These are phyloP conservation scores for Alternaria infectoria DNA, from an alignment of 2,329 filamentous ascomycete species.

Conservation along the genomic window DNA sequence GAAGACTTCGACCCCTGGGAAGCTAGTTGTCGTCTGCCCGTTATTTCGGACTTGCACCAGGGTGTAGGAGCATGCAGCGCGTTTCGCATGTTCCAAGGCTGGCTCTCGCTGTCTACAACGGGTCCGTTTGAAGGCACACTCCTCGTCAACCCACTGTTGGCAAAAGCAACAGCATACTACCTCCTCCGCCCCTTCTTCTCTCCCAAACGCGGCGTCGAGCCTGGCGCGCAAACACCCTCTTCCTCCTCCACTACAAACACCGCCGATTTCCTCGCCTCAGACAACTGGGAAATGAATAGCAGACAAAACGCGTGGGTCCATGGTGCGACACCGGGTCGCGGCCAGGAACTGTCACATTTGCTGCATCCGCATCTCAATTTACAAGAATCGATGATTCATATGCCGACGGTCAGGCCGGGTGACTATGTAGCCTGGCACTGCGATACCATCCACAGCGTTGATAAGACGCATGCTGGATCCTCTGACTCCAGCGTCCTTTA, in stretches of 20 bases:
- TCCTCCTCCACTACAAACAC: slow-evolving; percentile 41
- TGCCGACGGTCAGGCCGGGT: slow-evolving; percentile 72
- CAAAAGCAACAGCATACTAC: slow-evolving; percentile 77
- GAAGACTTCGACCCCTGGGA: slow-evolving; percentile 86
- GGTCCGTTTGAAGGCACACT: slow-evolving; percentile 79
- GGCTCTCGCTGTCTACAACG: slow-evolving; percentile 79
- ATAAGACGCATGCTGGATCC: slow-evolving; percentile 74
- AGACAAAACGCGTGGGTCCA: slow-evolving; percentile 67
- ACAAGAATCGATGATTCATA: slow-evolving; percentile 71
- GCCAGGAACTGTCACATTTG: slow-evolving; percentile 69
- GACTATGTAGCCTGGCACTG: slow-evolving; percentile 84
- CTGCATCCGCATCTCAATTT: slow-evolving; percentile 76
- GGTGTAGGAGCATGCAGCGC: slow-evolving; percentile 82
- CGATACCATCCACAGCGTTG: slow-evolving; percentile 81
- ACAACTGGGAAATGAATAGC: slow-evolving; percentile 67
- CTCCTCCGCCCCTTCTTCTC: slow-evolving; percentile 85
- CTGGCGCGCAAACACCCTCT: slow-evolving; percentile 41
- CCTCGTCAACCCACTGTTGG: slow-evolving; percentile 78
- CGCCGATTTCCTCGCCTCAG: slow-evolving; percentile 55
- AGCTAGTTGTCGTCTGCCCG: slow-evolving; percentile 69
- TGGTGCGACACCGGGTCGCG: slow-evolving; percentile 71
- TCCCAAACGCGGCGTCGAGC: slow-evolving; percentile 51
- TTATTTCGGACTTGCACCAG: slow-evolving; percentile 77
- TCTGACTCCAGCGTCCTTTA: slow-evolving; percentile 85
- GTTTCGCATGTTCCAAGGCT: slow-evolving; percentile 90